Evolutionary conservation across 805 yeast species (phyloP), one percentile per base, ranked within the genome.

Genomic region (Sugiyamaella valdiviana): DNA sequence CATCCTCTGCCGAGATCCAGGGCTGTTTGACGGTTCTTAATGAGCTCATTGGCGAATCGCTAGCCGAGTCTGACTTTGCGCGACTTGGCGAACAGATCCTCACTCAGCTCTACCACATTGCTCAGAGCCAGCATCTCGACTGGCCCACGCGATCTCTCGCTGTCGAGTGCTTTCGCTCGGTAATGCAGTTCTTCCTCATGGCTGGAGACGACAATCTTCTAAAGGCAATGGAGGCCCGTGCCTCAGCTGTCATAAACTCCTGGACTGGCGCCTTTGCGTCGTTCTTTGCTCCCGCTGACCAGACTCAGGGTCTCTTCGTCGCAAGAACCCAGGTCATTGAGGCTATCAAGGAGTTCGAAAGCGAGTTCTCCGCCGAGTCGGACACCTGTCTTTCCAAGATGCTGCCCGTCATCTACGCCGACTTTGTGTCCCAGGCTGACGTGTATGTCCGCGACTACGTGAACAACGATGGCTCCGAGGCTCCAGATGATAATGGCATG

Each of bases 31-130:
- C 51, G 5, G 51, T 64, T 36, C 50, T 64, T 44, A 79, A 76
- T 56, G 97, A 91, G 52, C 71, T 93, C 20, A 82, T 89, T 53
- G 93, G 85, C 59, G 97, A 93, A 59, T 73, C 89, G 44, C 79
- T 93, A 24, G 77, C 91, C 1, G 96, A 88, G 50, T 88, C 82
- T 32, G 91, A 86, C 64, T 91, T 90, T 62, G 85, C 89, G 71
- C 83, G 79, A 46, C 83, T 79, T 9, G 85, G 85, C 1, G 46
- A 48, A 16, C 45, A 45, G 10, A 50, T 64, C 2, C 40, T 62
- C 40, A 22, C 39, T 6, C 42, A 55, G 29, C 46, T 65, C 12
- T 55, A 51, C 20, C 35, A 44, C 1, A 52, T 55, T 5, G 61
- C 60, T 17, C 19, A 37, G 15, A 14, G 26, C 5, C 35, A 42